phyloP scores from a whole-genome alignment of 139 green algal genomes.

The Pleodorina starrii region DNA sequence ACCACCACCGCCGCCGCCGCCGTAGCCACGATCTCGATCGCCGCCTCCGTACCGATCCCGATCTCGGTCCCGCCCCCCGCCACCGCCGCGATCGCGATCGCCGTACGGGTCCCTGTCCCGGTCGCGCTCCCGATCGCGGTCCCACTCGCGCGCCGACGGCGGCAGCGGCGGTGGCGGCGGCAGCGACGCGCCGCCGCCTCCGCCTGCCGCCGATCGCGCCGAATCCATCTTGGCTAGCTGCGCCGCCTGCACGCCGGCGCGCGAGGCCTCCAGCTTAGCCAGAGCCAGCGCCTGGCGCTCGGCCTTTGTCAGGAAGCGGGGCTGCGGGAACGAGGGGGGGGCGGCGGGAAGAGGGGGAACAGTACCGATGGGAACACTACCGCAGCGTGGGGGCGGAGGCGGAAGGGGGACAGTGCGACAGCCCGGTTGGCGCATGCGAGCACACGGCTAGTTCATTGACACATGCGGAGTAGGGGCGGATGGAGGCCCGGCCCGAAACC shows the following conservation, averaged over 20 bases:
- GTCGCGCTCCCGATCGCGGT: constrained; percentile 42
- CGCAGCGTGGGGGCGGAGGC: too few species aligned
- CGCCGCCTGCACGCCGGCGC: constrained; percentile 52
- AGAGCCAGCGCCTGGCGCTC: constrained; percentile 88
- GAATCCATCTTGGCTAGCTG: constrained; percentile 46
- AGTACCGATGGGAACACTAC: too few species aligned
- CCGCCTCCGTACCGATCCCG: background rate
- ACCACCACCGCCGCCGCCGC: background rate
- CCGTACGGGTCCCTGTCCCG: constrained; percentile 8
- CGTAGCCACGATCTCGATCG: too few species aligned
- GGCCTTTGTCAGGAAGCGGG: constrained; percentile 93
- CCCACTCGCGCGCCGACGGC: constrained; percentile 8
- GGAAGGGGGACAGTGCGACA: too few species aligned
- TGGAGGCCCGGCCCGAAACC: too few species aligned
- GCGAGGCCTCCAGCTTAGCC: constrained; percentile 73
- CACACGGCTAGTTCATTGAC: too few species aligned
- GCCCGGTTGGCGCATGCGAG: too few species aligned
- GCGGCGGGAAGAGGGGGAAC: background rate
- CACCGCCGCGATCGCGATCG: constrained; percentile 31
- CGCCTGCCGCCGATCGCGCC: background rate
- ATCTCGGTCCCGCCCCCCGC: constrained; percentile 40
- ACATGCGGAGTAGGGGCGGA: too few species aligned
- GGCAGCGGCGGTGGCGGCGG: constrained; percentile 15
- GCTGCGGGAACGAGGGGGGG: constrained; percentile 58
- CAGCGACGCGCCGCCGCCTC: background rate